Conservation (phyloP, 176 grass and related monocot species). For the Aegilops speltoides region DNA sequence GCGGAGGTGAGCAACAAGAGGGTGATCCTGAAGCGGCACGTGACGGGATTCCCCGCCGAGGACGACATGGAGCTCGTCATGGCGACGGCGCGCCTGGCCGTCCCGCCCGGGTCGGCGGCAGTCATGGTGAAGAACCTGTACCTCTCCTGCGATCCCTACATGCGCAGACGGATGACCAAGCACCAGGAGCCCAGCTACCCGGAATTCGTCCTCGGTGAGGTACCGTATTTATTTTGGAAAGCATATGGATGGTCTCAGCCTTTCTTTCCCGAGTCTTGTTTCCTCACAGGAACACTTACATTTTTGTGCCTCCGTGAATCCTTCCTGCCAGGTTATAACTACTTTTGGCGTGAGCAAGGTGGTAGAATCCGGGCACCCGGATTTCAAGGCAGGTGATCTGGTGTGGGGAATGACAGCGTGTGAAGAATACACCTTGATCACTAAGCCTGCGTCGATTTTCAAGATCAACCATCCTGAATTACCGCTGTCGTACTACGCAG, state of each 20-base stretch:
- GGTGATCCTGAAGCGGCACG: slow-evolving; percentile 48
- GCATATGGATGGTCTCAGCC: background rate
- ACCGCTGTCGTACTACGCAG: slow-evolving; percentile 60
- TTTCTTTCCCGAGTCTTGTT: background rate
- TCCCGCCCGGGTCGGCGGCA: background rate
- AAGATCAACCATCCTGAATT: slow-evolving; percentile 29
- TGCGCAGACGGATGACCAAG: slow-evolving; percentile 49
- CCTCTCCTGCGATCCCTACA: slow-evolving; percentile 63
- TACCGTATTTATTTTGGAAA: background rate
- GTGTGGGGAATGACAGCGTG: slow-evolving; percentile 38
- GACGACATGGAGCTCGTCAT: background rate
- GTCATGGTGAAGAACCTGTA: slow-evolving; percentile 60
- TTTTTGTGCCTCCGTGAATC: background rate
- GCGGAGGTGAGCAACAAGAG: slow-evolving; percentile 20
- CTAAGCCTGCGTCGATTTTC: slow-evolving; percentile 27
- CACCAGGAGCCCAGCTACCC: slow-evolving; percentile 22
- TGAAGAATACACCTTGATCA: slow-evolving; percentile 65
- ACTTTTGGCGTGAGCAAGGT: slow-evolving; percentile 59
- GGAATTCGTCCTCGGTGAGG: slow-evolving; percentile 26
- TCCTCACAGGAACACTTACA: background rate
- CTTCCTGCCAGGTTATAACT: background rate
- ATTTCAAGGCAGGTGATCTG: background rate
- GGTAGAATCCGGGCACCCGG: background rate
- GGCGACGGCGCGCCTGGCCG: background rate
- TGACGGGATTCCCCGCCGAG: slow-evolving; percentile 23